A percentile compares a stretch with the other conserved stretches of the same genome.
Evolutionary conservation across 495 filamentous ascomycete genomes (phyloP).

Genomic region (Annulohypoxylon moriforme): DNA sequence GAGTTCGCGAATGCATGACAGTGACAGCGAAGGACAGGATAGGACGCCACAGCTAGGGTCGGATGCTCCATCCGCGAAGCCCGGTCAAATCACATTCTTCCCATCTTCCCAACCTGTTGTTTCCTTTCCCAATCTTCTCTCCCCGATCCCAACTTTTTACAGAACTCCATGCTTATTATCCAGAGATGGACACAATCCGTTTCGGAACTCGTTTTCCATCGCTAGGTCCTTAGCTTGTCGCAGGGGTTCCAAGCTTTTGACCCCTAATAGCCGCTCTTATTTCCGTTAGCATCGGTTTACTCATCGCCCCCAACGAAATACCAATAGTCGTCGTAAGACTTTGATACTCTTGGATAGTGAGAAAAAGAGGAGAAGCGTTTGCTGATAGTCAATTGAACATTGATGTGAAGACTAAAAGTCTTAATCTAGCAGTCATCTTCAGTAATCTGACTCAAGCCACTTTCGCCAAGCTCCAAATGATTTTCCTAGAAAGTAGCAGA

Average conservation of each 20-base stretch:
- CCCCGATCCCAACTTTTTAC: slow-evolving; percentile 32
- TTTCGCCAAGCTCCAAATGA: not conserved
- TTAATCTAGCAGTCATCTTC: not conserved
- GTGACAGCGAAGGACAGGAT: slow-evolving; percentile 17
- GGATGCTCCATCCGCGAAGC: slow-evolving; percentile 41
- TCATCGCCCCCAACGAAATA: slow-evolving; percentile 6
- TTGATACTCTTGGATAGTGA: not conserved
- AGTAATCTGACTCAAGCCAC: not conserved
- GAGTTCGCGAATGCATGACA: slow-evolving; percentile 30
- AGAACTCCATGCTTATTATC: slow-evolving; percentile 24
- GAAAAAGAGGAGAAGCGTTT: not conserved
- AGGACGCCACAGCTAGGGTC: slow-evolving; percentile 36
- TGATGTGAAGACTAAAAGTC: not conserved
- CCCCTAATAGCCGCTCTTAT: slow-evolving; percentile 24
- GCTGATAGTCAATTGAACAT: slow-evolving; percentile 5
- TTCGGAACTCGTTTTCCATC: slow-evolving; percentile 21
- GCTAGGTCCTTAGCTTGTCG: slow-evolving; percentile 14
- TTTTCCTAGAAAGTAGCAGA: not conserved
- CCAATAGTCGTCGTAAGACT: slow-evolving; percentile 9
- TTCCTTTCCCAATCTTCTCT: slow-evolving; percentile 28
- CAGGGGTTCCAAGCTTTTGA: slow-evolving; percentile 9
- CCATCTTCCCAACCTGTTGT: slow-evolving; percentile 45
- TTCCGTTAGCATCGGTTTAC: slow-evolving; percentile 12
- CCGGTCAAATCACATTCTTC: slow-evolving; percentile 48
- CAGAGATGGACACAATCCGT: slow-evolving; percentile 27